Conservation (phyloP, 352 stramenopile species). For the Bremia lactucae region DNA sequence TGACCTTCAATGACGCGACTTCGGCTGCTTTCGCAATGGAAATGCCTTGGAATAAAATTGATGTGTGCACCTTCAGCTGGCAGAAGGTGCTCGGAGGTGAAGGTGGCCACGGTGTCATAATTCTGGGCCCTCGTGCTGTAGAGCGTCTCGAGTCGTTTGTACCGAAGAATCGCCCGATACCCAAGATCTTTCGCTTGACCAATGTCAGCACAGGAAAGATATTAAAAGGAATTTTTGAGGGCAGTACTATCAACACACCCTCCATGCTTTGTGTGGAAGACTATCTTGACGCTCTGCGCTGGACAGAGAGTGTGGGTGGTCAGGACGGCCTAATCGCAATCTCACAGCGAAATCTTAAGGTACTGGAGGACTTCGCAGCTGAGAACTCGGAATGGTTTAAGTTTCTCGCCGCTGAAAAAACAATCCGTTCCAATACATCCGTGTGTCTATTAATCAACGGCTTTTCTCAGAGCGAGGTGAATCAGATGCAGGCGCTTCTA, state of each 20-base stretch:
- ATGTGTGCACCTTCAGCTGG: conserved; percentile 99
- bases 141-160: conserved; percentile 94
- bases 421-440: conserved; percentile 92
- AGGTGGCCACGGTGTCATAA: conserved; percentile 95
- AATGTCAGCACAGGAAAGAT: conserved; percentile 94
- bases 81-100: conserved; percentile 99
- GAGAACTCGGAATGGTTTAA: conserved; percentile 93
- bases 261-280: conserved; percentile 99
- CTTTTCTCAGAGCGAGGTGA: conserved; percentile 89
- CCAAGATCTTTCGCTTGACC: conserved; percentile 98
- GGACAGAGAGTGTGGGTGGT: conserved; percentile 92
- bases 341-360: conserved; percentile 90
- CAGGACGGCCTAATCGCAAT: conserved; percentile 89
- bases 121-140: conserved; percentile 93
- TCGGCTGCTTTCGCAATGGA: conserved; percentile 98
- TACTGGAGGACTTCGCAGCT: conserved; percentile 94
- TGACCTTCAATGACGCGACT: conserved; percentile 97
- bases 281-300: conserved; percentile 96
- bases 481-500: conserved; percentile 92
- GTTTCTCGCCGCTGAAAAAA: conserved; percentile 92
- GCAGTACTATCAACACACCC: conserved; percentile 99
- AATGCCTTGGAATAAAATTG: conserved; percentile 97
- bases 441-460: conserved; percentile 95
- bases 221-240: conserved; percentile 92
- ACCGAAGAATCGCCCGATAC: conserved; percentile 78